These are phyloP conservation scores for Cryomyces antarcticus DNA, from an alignment of 495 filamentous ascomycete genomes.

Conservation along the genomic window DNA sequence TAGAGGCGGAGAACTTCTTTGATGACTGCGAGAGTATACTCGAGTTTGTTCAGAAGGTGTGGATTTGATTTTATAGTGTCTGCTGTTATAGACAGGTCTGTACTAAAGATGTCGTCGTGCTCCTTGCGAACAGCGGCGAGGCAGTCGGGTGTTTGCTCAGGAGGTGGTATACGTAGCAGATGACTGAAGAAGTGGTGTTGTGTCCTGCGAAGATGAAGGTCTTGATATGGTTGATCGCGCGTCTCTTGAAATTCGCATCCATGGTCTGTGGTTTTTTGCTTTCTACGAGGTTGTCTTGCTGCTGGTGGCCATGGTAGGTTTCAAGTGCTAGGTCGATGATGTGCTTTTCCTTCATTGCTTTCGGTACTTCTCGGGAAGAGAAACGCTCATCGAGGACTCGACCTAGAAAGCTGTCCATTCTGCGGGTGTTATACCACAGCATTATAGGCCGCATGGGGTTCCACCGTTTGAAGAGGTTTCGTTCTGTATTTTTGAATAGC, in stretches of 20 bases:
- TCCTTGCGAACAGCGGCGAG: slow-evolving; percentile 13
- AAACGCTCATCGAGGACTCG: slow-evolving; percentile 19
- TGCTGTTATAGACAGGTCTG: slow-evolving; percentile 3
- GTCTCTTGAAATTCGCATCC: slow-evolving; percentile 11
- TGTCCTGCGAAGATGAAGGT: slow-evolving; percentile 25
- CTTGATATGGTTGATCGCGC: slow-evolving; percentile 15
- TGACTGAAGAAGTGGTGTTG: slow-evolving; percentile 18
- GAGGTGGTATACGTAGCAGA: slow-evolving; percentile 16
- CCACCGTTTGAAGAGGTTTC: slow-evolving; percentile 8
- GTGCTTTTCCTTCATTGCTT: slow-evolving; percentile 2
- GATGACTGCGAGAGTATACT: slow-evolving; percentile 25
- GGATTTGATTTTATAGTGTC: slow-evolving; percentile 11
- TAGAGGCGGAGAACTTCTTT: slow-evolving; percentile 26
- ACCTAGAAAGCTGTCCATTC: slow-evolving; percentile 17
- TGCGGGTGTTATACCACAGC: slow-evolving; percentile 14
- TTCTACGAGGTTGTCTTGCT: not conserved
- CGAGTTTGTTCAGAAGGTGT: slow-evolving; percentile 17
- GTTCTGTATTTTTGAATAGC: slow-evolving; percentile 4
- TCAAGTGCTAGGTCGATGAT: slow-evolving; percentile 21
- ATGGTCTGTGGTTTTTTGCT: not conserved
- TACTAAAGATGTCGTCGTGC: slow-evolving; percentile 18
- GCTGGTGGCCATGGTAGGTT: slow-evolving; percentile 7
- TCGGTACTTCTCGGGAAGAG: slow-evolving; percentile 1
- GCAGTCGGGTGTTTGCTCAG: slow-evolving; percentile 11
- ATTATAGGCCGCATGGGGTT: slow-evolving; percentile 10